phyloP scores from a whole-genome alignment of 169 alveolate genomes.

The Plasmodium coatneyi region DNA sequence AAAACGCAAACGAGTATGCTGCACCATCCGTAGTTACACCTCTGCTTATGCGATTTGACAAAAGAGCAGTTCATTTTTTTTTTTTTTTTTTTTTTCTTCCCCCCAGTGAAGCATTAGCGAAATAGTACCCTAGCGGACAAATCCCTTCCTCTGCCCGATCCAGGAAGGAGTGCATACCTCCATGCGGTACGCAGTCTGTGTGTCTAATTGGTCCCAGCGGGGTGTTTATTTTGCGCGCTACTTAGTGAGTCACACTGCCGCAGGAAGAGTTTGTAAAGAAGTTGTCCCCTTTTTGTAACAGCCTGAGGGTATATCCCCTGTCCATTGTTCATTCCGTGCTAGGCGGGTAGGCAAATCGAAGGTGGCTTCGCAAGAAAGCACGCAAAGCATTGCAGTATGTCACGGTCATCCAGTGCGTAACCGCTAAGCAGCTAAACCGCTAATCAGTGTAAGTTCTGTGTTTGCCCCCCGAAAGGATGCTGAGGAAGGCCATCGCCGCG shows the following conservation, averaged over 20 bases:
- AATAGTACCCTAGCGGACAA: not conserved
- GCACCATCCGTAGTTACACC: not conserved
- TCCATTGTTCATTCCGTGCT: no score
- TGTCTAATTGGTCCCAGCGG: not conserved
- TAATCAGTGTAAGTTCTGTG: not conserved
- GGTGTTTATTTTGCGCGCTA: not conserved
- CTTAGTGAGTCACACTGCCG: no score
- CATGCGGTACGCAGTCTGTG: not conserved
- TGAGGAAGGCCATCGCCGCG: constrained; percentile 9
- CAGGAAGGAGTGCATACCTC: not conserved
- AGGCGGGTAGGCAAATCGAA: no score
- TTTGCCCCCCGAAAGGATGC: not conserved
- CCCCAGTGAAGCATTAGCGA: not conserved
- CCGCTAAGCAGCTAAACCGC: not conserved
- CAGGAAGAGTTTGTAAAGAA: no score
- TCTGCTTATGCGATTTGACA: not conserved
- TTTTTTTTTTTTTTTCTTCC: not conserved
- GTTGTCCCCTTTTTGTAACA: no score
- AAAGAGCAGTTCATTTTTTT: not conserved
- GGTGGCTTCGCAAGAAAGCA: no score
- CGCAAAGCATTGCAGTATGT: not conserved
- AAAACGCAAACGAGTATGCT: not conserved
- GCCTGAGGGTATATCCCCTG: not conserved
- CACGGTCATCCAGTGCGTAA: no score
- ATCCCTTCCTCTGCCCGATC: not conserved